A percentile compares a stretch with the other conserved stretches of the same genome.
phyloP scores from a whole-genome alignment of 83 land plant species.

The Thuja plicata region DNA sequence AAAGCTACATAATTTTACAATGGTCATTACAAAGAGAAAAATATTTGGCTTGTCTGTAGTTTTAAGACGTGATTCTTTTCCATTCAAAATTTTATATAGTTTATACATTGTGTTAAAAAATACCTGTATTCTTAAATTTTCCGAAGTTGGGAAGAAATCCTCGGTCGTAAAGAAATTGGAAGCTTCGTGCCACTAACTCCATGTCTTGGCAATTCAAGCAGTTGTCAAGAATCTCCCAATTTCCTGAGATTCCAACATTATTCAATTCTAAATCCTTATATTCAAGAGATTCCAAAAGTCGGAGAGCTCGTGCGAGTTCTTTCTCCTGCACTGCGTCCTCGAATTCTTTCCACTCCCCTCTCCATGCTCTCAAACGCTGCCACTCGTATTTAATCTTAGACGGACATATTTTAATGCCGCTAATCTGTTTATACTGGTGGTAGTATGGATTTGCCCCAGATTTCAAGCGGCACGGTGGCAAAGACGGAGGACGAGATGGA shows the following conservation, averaged over 20 bases:
- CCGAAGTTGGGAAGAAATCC: constrained; percentile 81
- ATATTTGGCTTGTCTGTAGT: too few species aligned
- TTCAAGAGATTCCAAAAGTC: constrained; percentile 40
- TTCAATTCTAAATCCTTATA: constrained; percentile 9
- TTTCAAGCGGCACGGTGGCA: not conserved
- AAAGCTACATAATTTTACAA: not conserved
- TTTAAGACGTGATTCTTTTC: too few species aligned
- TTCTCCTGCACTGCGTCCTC: constrained; percentile 77
- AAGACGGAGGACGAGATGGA: not conserved
- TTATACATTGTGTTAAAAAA: not conserved
- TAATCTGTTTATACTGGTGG: too few species aligned
- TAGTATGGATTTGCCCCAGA: not conserved
- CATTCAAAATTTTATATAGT: too few species aligned
- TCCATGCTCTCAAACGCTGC: not conserved
- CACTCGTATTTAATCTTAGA: not conserved
- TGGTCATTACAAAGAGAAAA: not conserved
- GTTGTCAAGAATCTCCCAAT: constrained; percentile 79
- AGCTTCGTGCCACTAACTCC: constrained; percentile 76
- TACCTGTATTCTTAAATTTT: constrained; percentile 72
- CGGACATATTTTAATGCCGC: not conserved
- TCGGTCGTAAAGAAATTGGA: constrained; percentile 50
- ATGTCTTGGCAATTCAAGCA: constrained; percentile 84
- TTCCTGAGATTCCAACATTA: constrained; percentile 7
- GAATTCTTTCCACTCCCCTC: constrained; percentile 67
- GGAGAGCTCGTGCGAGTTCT: constrained; percentile 73